Percentiles rank a stretch among this genome's conserved stretches.
Conservation (phyloP, 1,284 basidiomycete genomes). For the Pseudomicrostroma phylloplanum region DNA sequence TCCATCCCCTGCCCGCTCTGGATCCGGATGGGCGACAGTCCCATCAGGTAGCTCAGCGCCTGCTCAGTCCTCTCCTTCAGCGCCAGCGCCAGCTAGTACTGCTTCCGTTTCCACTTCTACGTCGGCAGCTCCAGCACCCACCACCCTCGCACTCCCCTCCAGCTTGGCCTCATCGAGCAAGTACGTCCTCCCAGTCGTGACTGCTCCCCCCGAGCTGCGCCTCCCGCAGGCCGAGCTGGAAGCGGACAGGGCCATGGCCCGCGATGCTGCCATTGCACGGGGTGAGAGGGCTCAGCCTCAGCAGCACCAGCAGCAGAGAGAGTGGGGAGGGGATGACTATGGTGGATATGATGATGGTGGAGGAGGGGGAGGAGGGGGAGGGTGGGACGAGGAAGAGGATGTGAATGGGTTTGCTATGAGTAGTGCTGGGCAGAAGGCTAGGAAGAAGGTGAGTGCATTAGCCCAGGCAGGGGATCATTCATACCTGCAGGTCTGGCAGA, state of each 20-base stretch:
- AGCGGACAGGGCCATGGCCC: conserved; percentile 10
- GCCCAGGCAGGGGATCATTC: conserved; percentile 2
- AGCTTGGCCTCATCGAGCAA: conserved; percentile 1
- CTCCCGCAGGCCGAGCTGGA: conserved; percentile 15
- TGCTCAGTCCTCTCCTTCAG: conserved; percentile 44
- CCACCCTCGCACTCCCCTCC: neutral
- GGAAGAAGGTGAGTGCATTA: conserved; percentile 22
- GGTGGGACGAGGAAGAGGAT: conserved; percentile 24
- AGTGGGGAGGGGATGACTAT: conserved; percentile 7
- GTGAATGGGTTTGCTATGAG: conserved; percentile 32
- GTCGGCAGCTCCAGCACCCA: conserved; percentile 9
- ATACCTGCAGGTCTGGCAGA: neutral
- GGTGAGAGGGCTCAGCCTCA: conserved; percentile 18
- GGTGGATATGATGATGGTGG: neutral
- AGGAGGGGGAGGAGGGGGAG: conserved; percentile 10
- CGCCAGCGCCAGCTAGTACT: conserved; percentile 35
- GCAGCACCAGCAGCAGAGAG: conserved; percentile 15
- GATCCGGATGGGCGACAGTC: neutral
- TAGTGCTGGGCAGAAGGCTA: conserved; percentile 20
- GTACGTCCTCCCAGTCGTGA: conserved; percentile 7
- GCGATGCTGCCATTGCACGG: neutral
- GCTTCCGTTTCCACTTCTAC: conserved; percentile 13
- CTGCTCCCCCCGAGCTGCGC: conserved; percentile 17
- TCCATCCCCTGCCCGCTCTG: neutral
- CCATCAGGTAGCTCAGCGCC: conserved; percentile 9